Percentiles rank a stretch among this genome's conserved stretches.
Evolutionary conservation across 805 yeast genomes (phyloP).

Genomic region (Starmerella vitae): DNA sequence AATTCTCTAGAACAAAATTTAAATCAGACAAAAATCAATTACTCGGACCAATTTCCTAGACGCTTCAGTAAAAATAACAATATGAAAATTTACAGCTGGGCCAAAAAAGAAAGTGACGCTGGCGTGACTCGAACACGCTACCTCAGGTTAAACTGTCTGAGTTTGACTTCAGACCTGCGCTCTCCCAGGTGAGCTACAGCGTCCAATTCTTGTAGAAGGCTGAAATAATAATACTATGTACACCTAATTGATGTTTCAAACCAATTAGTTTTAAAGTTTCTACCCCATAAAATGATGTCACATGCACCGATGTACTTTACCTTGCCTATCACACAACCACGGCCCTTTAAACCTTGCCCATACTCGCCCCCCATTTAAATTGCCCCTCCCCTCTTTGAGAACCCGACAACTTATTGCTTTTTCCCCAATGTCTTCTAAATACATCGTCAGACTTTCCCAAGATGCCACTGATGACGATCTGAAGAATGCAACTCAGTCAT

Average conservation of each 20-base stretch:
- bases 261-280: too few species aligned
- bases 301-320: too few species aligned
- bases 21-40: too few species aligned
- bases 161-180: conserved; percentile 11
- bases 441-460: conserved; percentile 18
- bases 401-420: not conserved
- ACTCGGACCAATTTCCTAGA: too few species aligned
- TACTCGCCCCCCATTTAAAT: not conserved
- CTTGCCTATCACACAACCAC: not conserved
- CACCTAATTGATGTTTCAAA: too few species aligned
- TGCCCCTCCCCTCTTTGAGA: not conserved
- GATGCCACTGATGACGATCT: conserved; percentile 21
- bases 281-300: not conserved
- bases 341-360: too few species aligned
- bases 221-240: too few species aligned
- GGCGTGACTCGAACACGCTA: conserved; percentile 11
- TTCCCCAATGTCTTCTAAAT: conserved; percentile 12
- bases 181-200: conserved; percentile 11
- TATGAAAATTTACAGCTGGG: too few species aligned
- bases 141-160: conserved; percentile 11
- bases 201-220: not conserved
- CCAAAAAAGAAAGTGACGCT: conserved; percentile 7
- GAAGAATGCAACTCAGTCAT: conserved; percentile 16
- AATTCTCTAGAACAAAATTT: too few species aligned
- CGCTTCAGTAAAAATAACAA: too few species aligned